phyloP scores from a whole-genome alignment of 176 grass and related monocot genomes.

The Rhynchospora breviuscula region DNA sequence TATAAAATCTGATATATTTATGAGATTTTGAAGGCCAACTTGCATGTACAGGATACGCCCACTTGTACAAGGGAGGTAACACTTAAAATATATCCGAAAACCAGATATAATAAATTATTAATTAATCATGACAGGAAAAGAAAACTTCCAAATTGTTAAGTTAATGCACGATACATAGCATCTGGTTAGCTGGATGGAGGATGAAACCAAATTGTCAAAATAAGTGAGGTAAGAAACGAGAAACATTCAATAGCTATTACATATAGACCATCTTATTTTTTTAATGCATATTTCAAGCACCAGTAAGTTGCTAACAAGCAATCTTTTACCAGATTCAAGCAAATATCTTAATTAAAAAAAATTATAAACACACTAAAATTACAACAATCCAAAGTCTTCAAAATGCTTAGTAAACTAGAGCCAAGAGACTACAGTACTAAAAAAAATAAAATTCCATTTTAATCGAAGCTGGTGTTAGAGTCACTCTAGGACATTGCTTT shows the following conservation, averaged over 20 bases:
- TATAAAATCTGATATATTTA: no score
- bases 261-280: neutral
- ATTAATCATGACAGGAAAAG: constrained; percentile 1
- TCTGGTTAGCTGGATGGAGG: neutral
- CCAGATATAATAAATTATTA: neutral
- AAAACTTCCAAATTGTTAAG: neutral
- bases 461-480: no score
- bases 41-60: neutral
- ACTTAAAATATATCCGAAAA: neutral
- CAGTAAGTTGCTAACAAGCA: no score
- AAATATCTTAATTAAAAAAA: no score
- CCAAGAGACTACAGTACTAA: no score
- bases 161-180: neutral
- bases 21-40: neutral
- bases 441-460: no score
- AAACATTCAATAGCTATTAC: constrained; percentile 9
- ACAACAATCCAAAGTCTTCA: no score
- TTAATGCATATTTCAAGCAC: no score
- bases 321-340: no score
- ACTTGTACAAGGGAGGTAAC: neutral
- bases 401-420: no score
- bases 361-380: no score
- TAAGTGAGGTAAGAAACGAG: constrained; percentile 3
- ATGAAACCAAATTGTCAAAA: constrained; percentile 12
- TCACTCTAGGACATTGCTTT: no score